A percentile compares a stretch with the other conserved stretches of the same genome.
phyloP scores from a whole-genome alignment of 2,329 filamentous ascomycete genomes.

The Akanthomyces dipterigenus region DNA sequence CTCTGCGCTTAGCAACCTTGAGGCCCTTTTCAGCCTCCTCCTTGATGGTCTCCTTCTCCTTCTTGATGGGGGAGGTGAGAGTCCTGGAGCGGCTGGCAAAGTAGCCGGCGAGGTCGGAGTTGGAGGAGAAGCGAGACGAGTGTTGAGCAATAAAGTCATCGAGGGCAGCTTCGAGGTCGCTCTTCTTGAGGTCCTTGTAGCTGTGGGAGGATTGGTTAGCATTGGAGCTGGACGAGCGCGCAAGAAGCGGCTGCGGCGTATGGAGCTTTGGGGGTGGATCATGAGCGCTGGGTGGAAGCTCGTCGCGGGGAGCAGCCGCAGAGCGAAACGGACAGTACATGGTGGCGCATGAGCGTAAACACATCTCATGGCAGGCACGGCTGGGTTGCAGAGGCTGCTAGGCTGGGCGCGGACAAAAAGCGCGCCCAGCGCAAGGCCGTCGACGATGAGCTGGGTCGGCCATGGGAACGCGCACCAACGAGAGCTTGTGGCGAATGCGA shows the following conservation, averaged over 20 bases:
- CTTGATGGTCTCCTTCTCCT: slow-evolving; percentile 35
- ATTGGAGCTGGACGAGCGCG: not conserved
- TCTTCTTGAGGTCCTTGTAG: slow-evolving; percentile 66
- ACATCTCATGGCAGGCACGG: not conserved
- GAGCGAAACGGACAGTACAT: not conserved
- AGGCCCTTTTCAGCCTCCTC: slow-evolving; percentile 32
- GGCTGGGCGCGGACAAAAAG: not conserved
- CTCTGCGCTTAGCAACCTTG: slow-evolving; percentile 40
- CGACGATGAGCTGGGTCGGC: not conserved
- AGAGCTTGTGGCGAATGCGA: slow-evolving; percentile 2
- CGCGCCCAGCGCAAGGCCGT: not conserved
- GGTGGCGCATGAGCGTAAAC: not conserved
- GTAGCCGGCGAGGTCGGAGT: slow-evolving; percentile 64
- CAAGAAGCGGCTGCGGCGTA: not conserved
- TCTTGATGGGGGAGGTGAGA: slow-evolving; percentile 56
- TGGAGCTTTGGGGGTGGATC: not conserved
- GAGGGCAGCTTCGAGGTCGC: slow-evolving; percentile 68
- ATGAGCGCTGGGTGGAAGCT: not conserved
- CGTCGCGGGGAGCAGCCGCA: not conserved
- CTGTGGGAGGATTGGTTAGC: slow-evolving; percentile 33
- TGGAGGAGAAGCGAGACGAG: slow-evolving; percentile 53
- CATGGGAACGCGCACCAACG: not conserved
- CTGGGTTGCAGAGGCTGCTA: not conserved
- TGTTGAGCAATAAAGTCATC: slow-evolving; percentile 69
- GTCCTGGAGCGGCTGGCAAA: slow-evolving; percentile 61